Base-by-base conservation (phyloP, 176 grass and related monocot species). In the Rhynchospora breviuscula region DNA sequence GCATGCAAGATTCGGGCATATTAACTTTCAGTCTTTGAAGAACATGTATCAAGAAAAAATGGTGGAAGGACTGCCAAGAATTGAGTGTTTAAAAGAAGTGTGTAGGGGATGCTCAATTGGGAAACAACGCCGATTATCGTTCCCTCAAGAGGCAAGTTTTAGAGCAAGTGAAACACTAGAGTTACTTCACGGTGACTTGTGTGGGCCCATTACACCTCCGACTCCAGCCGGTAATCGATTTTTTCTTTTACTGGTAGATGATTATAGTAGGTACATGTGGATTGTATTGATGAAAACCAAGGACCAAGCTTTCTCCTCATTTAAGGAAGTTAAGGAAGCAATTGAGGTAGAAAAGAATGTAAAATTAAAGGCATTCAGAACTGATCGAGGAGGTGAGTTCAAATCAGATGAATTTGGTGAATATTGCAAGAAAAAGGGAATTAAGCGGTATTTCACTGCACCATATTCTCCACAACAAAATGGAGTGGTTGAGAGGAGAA, bases 181-280 rank as follows among this genome's bases (percentile, higher is more conserved):
- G 44, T 17, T 78, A 21, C 8, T 78, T 15, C 73, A 78, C 51
- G 40, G 73, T 12, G 45, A 11, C 4, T 40, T 40, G 35, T 40
- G 35, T 40, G 35, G 35, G 35, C 35, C 35, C 35, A 40, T 40
- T 40, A 17, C 44, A 18, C 73, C 73, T 47, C 11, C 73, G 3
- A 45, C 40, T 51, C 7, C 17, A 14, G 5, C 2, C 3, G 59
- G 79, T 21, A 29, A 81, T 15, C 65, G 48, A 6, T 66, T 47
- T 14, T 81, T 81, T 21, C 79, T 81, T 11, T 10, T 81, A 8
- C 10, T 65, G 1, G 59, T 81, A 22, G 79, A 81, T 5, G 81
- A 73, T 17, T 56, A 26, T 53, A 40, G 45, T 3, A 18, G 48
- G 10, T 84, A 59, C 10, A 59, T 84, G 81, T 84, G 65, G 81